Evolutionary conservation across 2,329 filamentous ascomycete species (phyloP).

Genomic region (Monosporascus cannonballus): DNA sequence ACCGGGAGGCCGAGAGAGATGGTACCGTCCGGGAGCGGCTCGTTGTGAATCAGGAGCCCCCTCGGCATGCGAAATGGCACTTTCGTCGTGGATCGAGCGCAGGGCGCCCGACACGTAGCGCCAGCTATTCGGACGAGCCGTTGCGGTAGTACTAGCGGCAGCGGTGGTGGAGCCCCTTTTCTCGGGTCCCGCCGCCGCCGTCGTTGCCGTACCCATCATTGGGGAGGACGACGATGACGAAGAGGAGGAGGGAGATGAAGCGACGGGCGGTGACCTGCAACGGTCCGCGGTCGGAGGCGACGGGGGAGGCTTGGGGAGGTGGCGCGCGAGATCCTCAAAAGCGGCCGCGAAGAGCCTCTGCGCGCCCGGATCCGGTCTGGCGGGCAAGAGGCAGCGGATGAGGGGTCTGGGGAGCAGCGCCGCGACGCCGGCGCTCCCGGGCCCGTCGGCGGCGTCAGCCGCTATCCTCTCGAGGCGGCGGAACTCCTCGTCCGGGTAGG

Average conservation of each 20-base stretch:
- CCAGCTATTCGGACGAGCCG: not conserved
- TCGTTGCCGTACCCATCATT: not conserved
- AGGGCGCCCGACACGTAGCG: not conserved
- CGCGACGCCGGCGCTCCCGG: conserved; percentile 17
- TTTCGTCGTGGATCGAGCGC: not conserved
- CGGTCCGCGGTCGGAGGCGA: too few species aligned
- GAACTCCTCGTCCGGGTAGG: conserved; percentile 71
- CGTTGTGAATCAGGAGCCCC: not conserved
- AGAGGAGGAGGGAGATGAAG: not conserved
- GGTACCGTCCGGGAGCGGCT: not conserved
- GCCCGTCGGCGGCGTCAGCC: conserved; percentile 51
- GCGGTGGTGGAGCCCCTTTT: not conserved
- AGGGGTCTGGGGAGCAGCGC: conserved; percentile 68
- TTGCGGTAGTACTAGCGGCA: not conserved
- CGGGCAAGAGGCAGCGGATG: conserved; percentile 66
- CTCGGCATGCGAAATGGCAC: not conserved
- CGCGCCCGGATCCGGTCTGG: conserved; percentile 46
- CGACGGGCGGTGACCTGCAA: too few species aligned
- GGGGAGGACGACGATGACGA: not conserved
- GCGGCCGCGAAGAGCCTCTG: conserved; percentile 56
- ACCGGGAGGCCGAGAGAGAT: not conserved
- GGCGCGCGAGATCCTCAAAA: conserved; percentile 37
- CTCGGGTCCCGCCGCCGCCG: not conserved
- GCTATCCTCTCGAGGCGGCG: conserved; percentile 64
- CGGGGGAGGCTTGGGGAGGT: conserved; percentile 4